Base-by-base conservation (phyloP, 2,329 filamentous ascomycete genomes). In the Plenodomus tracheiphilus region DNA sequence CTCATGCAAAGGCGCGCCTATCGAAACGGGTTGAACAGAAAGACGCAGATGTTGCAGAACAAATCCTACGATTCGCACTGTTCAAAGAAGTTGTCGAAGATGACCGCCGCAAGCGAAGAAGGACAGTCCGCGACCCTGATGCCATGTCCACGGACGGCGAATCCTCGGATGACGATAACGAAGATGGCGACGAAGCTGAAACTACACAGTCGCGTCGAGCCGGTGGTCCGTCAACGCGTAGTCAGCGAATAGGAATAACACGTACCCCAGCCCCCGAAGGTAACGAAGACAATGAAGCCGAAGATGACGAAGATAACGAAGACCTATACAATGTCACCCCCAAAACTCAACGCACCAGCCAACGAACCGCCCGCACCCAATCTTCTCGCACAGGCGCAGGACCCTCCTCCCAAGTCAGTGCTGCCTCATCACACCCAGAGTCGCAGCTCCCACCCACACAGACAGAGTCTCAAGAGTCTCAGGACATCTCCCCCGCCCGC, bases 51-150 rank as follows among this genome's bases (percentile, higher is more conserved):
- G 86, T 91, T 28, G 94, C 94, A 9, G 93, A 99, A 71, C 82
- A 85, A 8, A 96, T 99, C 58, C 77, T 99, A 25, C 85, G 94
- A 16, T 99, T 97, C 67, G 95, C 94, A 2, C 81, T 99, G 30
- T 99, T 99, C 82, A 97, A 97, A 72, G 94, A 99, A 76, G 86
- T 99, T 0, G 81, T 96, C 3, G 81, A 84, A 59, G 80, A 83
- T 56, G 86, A 91, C 70, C 89, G 91, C 49, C 83, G 86, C 61
- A 94, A 93, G 79, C 88, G 94, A 74, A 84, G 92, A 62, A 86
- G 90, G 73, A 87, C 89, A 62, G 87, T 82, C 5, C 79, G 81
- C 22, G 79, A 80, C 28, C 77, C 81, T 15, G 82, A 81, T 41
- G 75, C 73, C 13, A 77, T 79, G 74, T 77, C 75, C 6, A 69